phyloP scores from a whole-genome alignment of 2,329 filamentous ascomycete genomes.

The Fonsecaea pedrosoi region DNA sequence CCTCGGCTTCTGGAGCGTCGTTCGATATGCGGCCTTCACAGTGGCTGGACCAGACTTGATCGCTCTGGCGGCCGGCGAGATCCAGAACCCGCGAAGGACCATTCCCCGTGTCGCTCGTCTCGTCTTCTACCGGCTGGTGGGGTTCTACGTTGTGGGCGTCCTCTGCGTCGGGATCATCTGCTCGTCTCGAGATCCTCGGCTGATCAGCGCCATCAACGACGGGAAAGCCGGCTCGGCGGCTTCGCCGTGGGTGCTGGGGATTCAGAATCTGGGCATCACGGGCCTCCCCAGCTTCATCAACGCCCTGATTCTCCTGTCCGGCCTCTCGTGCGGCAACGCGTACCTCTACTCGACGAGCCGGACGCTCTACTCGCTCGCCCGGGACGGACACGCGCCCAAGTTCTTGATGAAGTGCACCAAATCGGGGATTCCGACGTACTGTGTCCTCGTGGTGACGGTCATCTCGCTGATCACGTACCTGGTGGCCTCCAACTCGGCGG shows the following conservation, averaged over 20 bases:
- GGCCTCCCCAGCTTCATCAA: conserved; percentile 76
- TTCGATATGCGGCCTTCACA: conserved; percentile 71
- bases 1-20: conserved; percentile 74
- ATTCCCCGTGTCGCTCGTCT: conserved; percentile 76
- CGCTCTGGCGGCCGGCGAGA: conserved; percentile 67
- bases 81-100: conserved; percentile 70
- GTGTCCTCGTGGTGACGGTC: conserved; percentile 67
- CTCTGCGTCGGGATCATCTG: conserved; percentile 73
- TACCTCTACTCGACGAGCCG: conserved; percentile 63
- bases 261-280: conserved; percentile 64
- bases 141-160: conserved; percentile 76
- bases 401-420: conserved; percentile 66
- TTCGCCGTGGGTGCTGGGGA: conserved; percentile 76
- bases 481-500: conserved; percentile 67
- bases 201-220: conserved; percentile 64
- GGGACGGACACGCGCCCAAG: conserved; percentile 59
- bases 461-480: conserved; percentile 75
- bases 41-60: conserved; percentile 70
- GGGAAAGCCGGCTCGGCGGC: conserved; percentile 68
- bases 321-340: conserved; percentile 73
- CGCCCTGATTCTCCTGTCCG: conserved; percentile 73
- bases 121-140: conserved; percentile 77
- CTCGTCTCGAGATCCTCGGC: conserved; percentile 66
- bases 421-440: conserved; percentile 69
- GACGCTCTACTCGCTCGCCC: conserved; percentile 55